A percentile compares a stretch with the other conserved stretches of the same genome.
phyloP scores from a whole-genome alignment of 495 filamentous ascomycete genomes.

The Talaromyces wortmannii region DNA sequence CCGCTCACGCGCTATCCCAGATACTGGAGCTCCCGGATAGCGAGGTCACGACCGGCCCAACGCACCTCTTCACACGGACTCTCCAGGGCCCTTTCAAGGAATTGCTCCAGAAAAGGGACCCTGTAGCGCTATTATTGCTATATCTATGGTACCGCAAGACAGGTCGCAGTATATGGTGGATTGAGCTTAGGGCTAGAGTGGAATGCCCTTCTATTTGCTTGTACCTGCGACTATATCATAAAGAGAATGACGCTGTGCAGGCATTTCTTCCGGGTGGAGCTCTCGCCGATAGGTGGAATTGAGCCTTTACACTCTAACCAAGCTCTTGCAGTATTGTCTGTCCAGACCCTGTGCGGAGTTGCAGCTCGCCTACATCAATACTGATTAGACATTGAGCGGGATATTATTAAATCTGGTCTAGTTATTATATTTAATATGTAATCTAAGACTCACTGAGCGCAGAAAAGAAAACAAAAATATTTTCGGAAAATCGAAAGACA shows the following conservation, averaged over 20 bases:
- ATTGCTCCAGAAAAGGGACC: slow-evolving; percentile 28
- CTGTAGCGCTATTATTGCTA: slow-evolving; percentile 19
- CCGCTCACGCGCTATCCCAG: slow-evolving; percentile 26
- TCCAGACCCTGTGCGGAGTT: no score
- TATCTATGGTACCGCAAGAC: slow-evolving; percentile 39
- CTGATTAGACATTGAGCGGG: no score
- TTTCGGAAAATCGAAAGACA: neutral
- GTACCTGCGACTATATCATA: slow-evolving; percentile 24
- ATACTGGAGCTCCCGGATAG: slow-evolving; percentile 17
- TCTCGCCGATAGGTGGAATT: neutral
- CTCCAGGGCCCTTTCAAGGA: slow-evolving; percentile 21
- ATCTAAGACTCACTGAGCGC: no score
- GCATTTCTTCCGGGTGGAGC: slow-evolving; percentile 5
- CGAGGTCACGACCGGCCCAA: slow-evolving; percentile 16
- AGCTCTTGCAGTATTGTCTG: no score
- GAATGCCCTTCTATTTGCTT: slow-evolving; percentile 36
- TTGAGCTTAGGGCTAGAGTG: slow-evolving; percentile 30
- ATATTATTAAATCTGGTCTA: no score
- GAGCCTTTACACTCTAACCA: no score
- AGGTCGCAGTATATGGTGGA: slow-evolving; percentile 33
- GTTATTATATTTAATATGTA: no score
- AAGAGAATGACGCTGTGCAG: slow-evolving; percentile 14
- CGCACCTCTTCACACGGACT: slow-evolving; percentile 16
- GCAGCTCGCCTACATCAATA: no score
- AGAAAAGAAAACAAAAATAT: no score